phyloP scores from a whole-genome alignment of 2,329 filamentous ascomycete genomes.

The Neofusicoccum cordaticola region DNA sequence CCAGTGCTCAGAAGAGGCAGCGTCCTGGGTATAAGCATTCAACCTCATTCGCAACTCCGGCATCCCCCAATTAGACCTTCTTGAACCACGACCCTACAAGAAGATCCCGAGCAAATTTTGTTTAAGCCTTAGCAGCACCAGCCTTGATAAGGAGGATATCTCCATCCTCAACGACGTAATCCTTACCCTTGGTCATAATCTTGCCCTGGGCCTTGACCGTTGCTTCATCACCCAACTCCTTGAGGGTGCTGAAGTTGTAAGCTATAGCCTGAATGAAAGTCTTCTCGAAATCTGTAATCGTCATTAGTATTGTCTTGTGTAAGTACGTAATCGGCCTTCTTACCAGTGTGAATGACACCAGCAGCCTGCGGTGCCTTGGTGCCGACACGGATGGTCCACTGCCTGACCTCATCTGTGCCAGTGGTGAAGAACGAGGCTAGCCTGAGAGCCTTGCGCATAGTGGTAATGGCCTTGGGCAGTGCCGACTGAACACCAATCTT shows the following conservation, averaged over 20 bases:
- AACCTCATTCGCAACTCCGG: conserved; percentile 13
- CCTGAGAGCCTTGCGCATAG: conserved; percentile 90
- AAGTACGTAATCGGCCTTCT: conserved; percentile 1
- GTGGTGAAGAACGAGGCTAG: conserved; percentile 97
- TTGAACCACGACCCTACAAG: conserved; percentile 11
- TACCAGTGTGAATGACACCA: conserved; percentile 85
- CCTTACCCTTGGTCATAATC: conserved; percentile 97
- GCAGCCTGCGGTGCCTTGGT: conserved; percentile 97
- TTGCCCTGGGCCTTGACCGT: conserved; percentile 92
- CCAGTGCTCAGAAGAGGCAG: conserved; percentile 15
- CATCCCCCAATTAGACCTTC: not conserved
- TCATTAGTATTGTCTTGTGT: conserved; percentile 18
- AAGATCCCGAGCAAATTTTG: not conserved
- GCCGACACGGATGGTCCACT: conserved; percentile 95
- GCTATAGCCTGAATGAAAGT: conserved; percentile 97
- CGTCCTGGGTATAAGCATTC: conserved; percentile 17
- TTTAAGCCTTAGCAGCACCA: conserved; percentile 71
- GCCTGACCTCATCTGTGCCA: conserved; percentile 90
- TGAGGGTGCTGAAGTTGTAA: conserved; percentile 80
- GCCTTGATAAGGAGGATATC: conserved; percentile 86
- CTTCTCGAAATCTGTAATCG: conserved; percentile 82
- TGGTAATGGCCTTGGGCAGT: conserved; percentile 84
- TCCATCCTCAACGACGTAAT: conserved; percentile 85
- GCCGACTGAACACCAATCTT: conserved; percentile 80
- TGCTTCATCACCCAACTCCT: conserved; percentile 84